Evolutionary conservation across 352 stramenopile species (phyloP).

Genomic region (Aphanomyces euteiches): DNA sequence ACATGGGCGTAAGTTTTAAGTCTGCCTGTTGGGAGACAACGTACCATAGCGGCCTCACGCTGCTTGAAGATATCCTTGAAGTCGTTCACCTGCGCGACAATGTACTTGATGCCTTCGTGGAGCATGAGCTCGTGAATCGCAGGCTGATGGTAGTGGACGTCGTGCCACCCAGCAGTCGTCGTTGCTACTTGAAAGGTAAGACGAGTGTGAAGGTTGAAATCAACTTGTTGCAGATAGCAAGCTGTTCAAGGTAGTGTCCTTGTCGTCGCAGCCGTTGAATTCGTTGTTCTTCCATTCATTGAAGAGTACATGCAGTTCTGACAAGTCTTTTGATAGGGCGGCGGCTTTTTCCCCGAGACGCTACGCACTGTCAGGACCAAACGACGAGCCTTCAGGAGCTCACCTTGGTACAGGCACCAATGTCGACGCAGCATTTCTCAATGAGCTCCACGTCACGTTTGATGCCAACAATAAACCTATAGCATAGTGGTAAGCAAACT

Average conservation of each 20-base stretch:
- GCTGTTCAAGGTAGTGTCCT: constrained; percentile 39
- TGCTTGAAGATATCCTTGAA: constrained; percentile 58
- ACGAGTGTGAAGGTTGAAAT: constrained; percentile 25
- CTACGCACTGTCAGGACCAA: constrained; percentile 27
- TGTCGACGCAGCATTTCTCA: constrained; percentile 45
- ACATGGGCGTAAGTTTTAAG: background rate
- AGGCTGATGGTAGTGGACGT: constrained; percentile 48
- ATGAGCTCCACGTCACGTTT: constrained; percentile 58
- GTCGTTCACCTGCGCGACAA: constrained; percentile 50
- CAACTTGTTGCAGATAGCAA: constrained; percentile 51
- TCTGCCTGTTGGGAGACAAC: background rate
- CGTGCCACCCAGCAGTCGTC: constrained; percentile 46
- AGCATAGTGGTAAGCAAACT: background rate
- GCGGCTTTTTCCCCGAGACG: constrained; percentile 56
- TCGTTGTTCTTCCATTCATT: constrained; percentile 54
- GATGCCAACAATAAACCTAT: constrained; percentile 48
- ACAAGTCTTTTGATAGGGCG: constrained; percentile 53
- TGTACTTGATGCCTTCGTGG: constrained; percentile 62
- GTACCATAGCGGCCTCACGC: constrained; percentile 41
- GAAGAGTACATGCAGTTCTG: constrained; percentile 48
- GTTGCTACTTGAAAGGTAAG: constrained; percentile 33
- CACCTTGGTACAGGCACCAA: constrained; percentile 53
- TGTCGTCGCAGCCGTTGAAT: constrained; percentile 29
- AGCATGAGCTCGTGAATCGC: constrained; percentile 64
- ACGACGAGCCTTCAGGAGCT: background rate